phyloP scores from a whole-genome alignment of 179 eudicot species.

The Camellia oleifera region DNA sequence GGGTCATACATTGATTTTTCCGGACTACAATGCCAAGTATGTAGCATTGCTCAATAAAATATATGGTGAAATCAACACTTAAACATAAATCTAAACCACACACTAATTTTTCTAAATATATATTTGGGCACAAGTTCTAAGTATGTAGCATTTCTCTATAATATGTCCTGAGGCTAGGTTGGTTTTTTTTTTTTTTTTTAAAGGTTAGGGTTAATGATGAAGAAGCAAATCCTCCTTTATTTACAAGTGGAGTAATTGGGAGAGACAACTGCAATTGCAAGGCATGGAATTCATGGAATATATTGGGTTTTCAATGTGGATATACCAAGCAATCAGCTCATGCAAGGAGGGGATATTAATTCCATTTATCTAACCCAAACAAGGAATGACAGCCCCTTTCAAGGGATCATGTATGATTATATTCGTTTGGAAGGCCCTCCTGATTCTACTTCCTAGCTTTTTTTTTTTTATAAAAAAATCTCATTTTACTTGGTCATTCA shows the following conservation, averaged over 20 bases:
- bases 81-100: no score
- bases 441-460: background rate
- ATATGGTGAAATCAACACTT: no score
- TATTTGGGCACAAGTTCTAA: no score
- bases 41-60: no score
- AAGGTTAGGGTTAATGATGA: conserved; percentile 64
- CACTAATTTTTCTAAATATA: background rate
- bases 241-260: conserved; percentile 65
- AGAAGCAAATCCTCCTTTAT: conserved; percentile 37
- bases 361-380: conserved; percentile 65
- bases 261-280: conserved; percentile 76
- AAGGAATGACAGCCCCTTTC: conserved; percentile 47
- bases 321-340: conserved; percentile 39
- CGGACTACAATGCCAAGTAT: background rate
- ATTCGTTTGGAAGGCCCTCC: conserved; percentile 77
- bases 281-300: conserved; percentile 87
- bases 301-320: conserved; percentile 65
- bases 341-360: conserved; percentile 46
- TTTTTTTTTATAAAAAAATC: background rate
- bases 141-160: no score
- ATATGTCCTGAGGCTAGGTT: no score
- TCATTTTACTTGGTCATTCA: background rate
- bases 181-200: background rate
- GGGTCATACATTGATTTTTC: no score
- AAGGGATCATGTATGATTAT: conserved; percentile 83